Evolutionary conservation across 768 basidiomycete genomes (phyloP), one percentile per base, ranked within the genome.

Genomic region (Tulasnella sp.): DNA sequence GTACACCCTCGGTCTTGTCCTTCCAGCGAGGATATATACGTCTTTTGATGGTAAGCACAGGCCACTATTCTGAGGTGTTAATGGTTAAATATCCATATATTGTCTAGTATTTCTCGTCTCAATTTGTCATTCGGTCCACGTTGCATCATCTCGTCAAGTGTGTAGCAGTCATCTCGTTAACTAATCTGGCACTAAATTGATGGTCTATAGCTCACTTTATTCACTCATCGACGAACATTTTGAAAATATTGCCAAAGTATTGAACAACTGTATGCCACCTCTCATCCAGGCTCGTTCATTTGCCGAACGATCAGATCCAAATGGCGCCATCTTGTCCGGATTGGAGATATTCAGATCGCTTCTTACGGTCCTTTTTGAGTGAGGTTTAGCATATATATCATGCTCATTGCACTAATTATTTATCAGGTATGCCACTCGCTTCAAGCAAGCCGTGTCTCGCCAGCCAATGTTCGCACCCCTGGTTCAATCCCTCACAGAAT

Each of bases 1-100:
- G 64, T n/a, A 58, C 52, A 42, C 54, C 56, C 0, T 56, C 62
- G 0, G 55, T 59, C 0, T 65, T 81, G 6, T 80, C 80, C 1
- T 83, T 82, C 52, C 77, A 81, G 54, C 63, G 71, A 24, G 78
- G 73, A 0, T 69, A 72, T 54, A 56, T 81, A 5, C 74, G 74
- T 0, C 55, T 81, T 15, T 61, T 81, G n/a, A 64, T 70, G 29
- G 79, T 78, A 53, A 37, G 47, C 40, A 13, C 6, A 25, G 1
- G 15, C 31, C 13, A 15, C 34, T 20, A 6, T 13, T 4, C 12
- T 16, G 24, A 3, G 20, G 15, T 35, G 63, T 53, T 6, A 4
- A 15, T 13, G 6, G 39, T 5, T 31, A 7, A 40, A 2, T 9
- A 16, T 35, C 31, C 8, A 32, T 57, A 50, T 9, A 46, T 12